Evolutionary conservation across 176 grass and related monocot species (phyloP), one percentile per base, ranked within the genome.

Genomic region (Echinochloa phyllopogon): DNA sequence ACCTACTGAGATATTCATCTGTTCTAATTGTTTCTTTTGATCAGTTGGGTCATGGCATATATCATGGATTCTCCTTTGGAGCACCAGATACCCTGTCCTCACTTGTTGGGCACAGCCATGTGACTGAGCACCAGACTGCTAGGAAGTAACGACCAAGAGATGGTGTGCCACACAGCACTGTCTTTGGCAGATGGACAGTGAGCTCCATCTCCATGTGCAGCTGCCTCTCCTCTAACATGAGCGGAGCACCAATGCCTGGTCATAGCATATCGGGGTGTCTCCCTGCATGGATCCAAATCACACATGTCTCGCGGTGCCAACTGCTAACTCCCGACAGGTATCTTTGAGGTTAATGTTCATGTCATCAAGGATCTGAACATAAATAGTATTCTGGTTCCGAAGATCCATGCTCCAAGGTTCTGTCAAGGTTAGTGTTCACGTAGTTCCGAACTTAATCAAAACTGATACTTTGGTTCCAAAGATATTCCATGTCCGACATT

Each of bases 181-280:
- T 37, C 36, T 23, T 42, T 70, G 36, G 50, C 38, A 29, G 65
- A 57, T 24, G 12, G 61, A 48, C 78, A 80, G 48, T 18, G 47
- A 17, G 51, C 51, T 58, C 65, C 79, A 29, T 58, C 47, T 68
- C 24, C 86, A 87, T 82, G 72, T 83, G 79, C 72, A 38, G 37
- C 79, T 70, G 77, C 69, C 75, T 49, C 64, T 49, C 60, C 45
- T 84, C 60, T 25, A 78, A 39, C 74, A 51, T 20, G 38, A 52
- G 47, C 33, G 6, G 15, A 27, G 33, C n/a, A 74, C 37, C 58
- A 75, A 17, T 49, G 59, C 41, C 20, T 57, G 69, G 50, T 21
- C 39, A 6, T 10, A 25, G 82, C 82, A 76, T 55, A 44, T 44
- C 24, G 51, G 14, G 9, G 0, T 82, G 80, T 82, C 80, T 48